Conservation (phyloP, 1,284 basidiomycete genomes). For the Earliella scabrosa region DNA sequence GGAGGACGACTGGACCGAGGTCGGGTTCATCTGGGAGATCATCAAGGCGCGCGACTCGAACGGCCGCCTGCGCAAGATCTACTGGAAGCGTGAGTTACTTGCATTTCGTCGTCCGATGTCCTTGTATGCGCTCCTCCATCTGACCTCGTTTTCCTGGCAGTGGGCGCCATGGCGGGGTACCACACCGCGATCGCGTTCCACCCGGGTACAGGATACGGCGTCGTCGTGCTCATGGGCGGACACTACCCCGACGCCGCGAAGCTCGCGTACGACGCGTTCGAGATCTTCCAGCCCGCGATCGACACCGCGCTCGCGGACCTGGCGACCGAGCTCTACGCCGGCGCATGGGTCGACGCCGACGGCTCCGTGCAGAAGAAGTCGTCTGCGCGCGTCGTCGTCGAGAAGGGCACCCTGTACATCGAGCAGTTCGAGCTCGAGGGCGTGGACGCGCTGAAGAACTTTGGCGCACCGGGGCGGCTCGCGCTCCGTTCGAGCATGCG, state of each 20-base stretch:
- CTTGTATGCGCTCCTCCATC: too few species aligned
- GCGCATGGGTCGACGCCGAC: constrained; percentile 37
- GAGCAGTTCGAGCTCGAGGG: constrained; percentile 39
- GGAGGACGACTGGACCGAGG: constrained; percentile 45
- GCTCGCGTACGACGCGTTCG: constrained; percentile 43
- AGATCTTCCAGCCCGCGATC: constrained; percentile 46
- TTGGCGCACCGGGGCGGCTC: constrained; percentile 30
- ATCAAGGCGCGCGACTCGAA: constrained; percentile 36
- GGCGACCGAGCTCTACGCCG: constrained; percentile 37
- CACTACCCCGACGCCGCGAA: constrained; percentile 40
- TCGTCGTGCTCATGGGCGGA: constrained; percentile 50
- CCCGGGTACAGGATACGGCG: constrained; percentile 48
- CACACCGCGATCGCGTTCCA: constrained; percentile 49
- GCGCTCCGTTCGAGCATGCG: constrained; percentile 43
- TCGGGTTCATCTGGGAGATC: constrained; percentile 57
- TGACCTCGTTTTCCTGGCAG: too few species aligned
- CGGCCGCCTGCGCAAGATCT: constrained; percentile 43
- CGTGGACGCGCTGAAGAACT: constrained; percentile 33
- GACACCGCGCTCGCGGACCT: constrained; percentile 38
- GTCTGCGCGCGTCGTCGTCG: constrained; percentile 34
- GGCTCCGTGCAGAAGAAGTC: constrained; percentile 17
- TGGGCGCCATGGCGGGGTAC: constrained; percentile 48
- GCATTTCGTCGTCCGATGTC: too few species aligned
- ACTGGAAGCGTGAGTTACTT: constrained; percentile 39
- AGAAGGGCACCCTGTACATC: constrained; percentile 41